A percentile compares a stretch with the other conserved stretches of the same genome.
These are phyloP conservation scores for Isoetes taiwanensis DNA, from an alignment of 75 land plant species.

Conservation along the genomic window DNA sequence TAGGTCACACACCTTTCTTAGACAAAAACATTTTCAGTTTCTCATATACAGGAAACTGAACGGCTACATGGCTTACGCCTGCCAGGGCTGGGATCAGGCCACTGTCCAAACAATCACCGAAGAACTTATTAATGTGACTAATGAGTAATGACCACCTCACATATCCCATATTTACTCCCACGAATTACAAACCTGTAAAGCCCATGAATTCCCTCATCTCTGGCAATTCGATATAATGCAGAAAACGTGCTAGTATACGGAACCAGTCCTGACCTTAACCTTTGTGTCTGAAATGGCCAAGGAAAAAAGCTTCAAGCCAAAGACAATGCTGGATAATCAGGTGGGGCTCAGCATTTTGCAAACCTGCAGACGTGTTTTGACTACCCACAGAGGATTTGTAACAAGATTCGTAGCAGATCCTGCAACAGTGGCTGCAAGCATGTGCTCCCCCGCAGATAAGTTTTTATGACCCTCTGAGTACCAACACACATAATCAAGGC, in stretches of 20 bases:
- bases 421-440: slow-evolving; percentile 90
- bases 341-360: not conserved
- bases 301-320: no score
- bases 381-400: slow-evolving; percentile 98
- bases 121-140: no score
- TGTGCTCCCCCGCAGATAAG: slow-evolving; percentile 14
- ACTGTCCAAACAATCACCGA: no score
- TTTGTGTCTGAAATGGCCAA: slow-evolving; percentile 59
- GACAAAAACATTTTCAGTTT: slow-evolving; percentile 70
- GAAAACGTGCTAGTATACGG: slow-evolving; percentile 66
- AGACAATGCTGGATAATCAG: not conserved
- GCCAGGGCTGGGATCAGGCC: slow-evolving; percentile 97
- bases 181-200: slow-evolving; percentile 60
- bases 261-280: slow-evolving; percentile 51
- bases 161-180: not conserved
- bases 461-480: not conserved
- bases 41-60: slow-evolving; percentile 95
- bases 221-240: slow-evolving; percentile 71
- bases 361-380: slow-evolving; percentile 96
- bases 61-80: slow-evolving; percentile 96
- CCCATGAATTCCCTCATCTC: slow-evolving; percentile 87
- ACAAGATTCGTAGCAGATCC: slow-evolving; percentile 85
- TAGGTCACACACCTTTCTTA: slow-evolving; percentile 37
- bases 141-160: not conserved
- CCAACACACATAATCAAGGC: not conserved